These are phyloP conservation scores for Cyclotella sp. DNA, from an alignment of 108 stramenopile species.

Conservation along the genomic window DNA sequence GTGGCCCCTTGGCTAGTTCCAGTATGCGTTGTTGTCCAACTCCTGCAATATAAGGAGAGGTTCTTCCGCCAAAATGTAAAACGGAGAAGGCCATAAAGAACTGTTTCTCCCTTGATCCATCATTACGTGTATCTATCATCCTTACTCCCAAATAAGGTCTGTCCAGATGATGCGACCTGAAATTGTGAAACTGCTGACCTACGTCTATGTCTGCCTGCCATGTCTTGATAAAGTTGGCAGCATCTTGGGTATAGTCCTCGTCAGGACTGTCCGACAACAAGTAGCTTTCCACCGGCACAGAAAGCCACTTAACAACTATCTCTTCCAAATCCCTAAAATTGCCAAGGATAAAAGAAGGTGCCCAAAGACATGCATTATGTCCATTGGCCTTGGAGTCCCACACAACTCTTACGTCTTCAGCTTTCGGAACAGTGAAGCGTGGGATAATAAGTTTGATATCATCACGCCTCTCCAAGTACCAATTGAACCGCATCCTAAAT, in stretches of 20 bases:
- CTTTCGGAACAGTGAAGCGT: background rate
- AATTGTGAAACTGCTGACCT: constrained; percentile 17
- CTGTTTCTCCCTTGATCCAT: background rate
- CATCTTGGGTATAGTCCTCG: constrained; percentile 1
- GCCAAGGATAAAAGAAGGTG: constrained; percentile 8
- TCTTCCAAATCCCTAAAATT: constrained; percentile 11
- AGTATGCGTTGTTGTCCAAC: background rate
- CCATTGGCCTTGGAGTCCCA: background rate
- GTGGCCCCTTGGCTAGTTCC: background rate
- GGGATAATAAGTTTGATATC: background rate
- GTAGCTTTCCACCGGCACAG: constrained; percentile 6
- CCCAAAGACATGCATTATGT: background rate
- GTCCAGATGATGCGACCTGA: background rate
- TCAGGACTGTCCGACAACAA: constrained; percentile 6
- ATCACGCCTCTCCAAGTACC: background rate
- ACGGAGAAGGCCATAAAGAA: background rate
- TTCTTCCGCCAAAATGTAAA: constrained; percentile 12
- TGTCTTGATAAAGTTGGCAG: background rate
- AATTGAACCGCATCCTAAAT: background rate
- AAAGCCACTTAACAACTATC: constrained; percentile 22
- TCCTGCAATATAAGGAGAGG: constrained; percentile 12
- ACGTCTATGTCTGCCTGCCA: constrained; percentile 17
- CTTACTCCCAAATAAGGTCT: background rate
- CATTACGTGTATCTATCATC: background rate
- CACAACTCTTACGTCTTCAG: background rate